Evolutionary conservation across 495 filamentous ascomycete genomes (phyloP), one percentile per base, ranked within the genome.

Genomic region (Aspergillus kassunensis): DNA sequence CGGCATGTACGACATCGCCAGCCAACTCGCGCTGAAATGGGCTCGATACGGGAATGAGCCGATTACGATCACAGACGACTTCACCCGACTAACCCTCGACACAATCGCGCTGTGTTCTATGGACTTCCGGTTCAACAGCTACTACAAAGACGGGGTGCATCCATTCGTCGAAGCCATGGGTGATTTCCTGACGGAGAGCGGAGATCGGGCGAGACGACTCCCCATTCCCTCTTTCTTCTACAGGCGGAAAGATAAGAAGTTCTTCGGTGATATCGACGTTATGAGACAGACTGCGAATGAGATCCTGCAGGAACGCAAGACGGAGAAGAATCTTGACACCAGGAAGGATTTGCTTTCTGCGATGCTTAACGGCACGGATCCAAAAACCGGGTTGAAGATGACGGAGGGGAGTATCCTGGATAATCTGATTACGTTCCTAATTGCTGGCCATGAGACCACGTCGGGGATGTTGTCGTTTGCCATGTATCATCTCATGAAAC

Each of bases 11-110:
- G 88, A 90, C 59, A 80, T 90, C 41, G 79, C 82, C 0, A 70
- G 69, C 1, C 87, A 92, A 52, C 69, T 91, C n/a, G 75, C 79
- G 9, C 73, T 88, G 55, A 90, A 90, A 66, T 91, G 85, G 84
- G 86, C 83, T 13, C 79, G 87, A 25, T 74, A 80, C 53, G 87
- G 86, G 0, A 57, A 69, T 3, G 55, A 74, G 15, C 68, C 75
- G n/a, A 87, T 90, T 55, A 64, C 67, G 21, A 79, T 80, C 2
- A 75, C 80, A 0, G 85, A 85, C n/a, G 85, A 90, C 63, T 89
- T 91, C 52, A 90, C 88, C 3, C 79, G 86, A 10, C 64, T 91
- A 30, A 84, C 85, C 3, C 74, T 91, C 12, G 87, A 91, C 55
- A 85, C 84, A 0, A 79, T 90, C 18, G 83, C 84, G 4, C 74